These are phyloP conservation scores for Pulchroboletus neoregius DNA, from an alignment of 1,284 basidiomycete species.

Conservation along the genomic window DNA sequence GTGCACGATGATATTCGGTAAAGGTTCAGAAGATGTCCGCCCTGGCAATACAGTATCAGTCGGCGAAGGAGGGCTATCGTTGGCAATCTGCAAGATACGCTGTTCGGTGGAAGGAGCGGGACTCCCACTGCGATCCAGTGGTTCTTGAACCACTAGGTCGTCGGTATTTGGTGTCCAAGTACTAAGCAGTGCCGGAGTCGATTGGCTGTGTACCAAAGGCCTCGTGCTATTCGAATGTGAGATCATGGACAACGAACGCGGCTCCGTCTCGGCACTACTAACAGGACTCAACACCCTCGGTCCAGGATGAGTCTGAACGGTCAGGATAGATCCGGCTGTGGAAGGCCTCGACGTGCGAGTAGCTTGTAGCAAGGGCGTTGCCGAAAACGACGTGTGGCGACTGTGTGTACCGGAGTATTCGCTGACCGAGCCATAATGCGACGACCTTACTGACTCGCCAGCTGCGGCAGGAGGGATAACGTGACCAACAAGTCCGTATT, in stretches of 20 bases:
- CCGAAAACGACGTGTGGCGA: conserved; percentile 29
- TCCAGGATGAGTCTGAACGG: conserved; percentile 17
- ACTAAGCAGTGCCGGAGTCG: conserved; percentile 5
- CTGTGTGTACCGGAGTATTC: conserved; percentile 28
- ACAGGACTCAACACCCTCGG: conserved; percentile 7
- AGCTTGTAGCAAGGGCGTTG: conserved; percentile 23
- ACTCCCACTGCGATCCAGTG: conserved; percentile 21
- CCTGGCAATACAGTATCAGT: conserved; percentile 6
- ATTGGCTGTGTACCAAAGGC: conserved; percentile 8
- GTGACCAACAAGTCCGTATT: conserved; percentile 51
- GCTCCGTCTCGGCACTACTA: conserved; percentile 4
- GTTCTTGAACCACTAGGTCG: conserved; percentile 18
- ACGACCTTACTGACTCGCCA: conserved; percentile 33
- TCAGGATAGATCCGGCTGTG: conserved; percentile 37
- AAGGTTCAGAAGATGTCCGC: conserved; percentile 1
- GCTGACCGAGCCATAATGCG: conserved; percentile 20
- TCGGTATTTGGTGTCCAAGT: conserved; percentile 25
- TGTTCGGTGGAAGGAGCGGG: conserved; percentile 21
- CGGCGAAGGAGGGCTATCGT: conserved; percentile 27
- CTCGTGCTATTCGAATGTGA: conserved; percentile 18
- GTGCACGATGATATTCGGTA: conserved; percentile 24
- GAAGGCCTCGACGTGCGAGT: conserved; percentile 39
- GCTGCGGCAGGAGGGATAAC: conserved; percentile 36
- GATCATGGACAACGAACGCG: conserved; percentile 24
- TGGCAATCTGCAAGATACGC: conserved; percentile 29